A percentile compares a stretch with the other conserved stretches of the same genome.
Conservation (phyloP, 1,139 yeast genomes). For the Yamadazyma buinensis region DNA sequence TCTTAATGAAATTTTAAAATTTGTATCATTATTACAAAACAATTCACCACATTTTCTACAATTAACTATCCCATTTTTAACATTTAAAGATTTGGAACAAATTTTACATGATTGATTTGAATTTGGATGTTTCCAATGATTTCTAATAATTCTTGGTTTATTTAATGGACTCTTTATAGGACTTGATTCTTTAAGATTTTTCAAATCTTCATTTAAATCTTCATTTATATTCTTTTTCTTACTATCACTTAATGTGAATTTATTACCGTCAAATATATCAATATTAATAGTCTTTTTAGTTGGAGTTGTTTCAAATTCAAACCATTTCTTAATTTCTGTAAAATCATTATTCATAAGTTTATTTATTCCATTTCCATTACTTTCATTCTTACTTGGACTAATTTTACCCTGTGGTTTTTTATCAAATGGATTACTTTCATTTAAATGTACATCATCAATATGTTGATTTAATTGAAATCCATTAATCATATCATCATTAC, state of each 20-base stretch:
- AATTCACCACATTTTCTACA: slow-evolving; percentile 72
- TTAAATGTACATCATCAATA: slow-evolving; percentile 61
- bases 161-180: slow-evolving; percentile 8
- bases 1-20: slow-evolving; percentile 42
- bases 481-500: slow-evolving; percentile 57
- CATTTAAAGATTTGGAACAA: slow-evolving; percentile 41
- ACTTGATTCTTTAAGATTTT: not conserved
- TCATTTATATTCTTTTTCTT: not conserved
- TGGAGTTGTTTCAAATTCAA: slow-evolving; percentile 12
- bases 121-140: slow-evolving; percentile 63
- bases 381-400: not conserved
- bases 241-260: slow-evolving; percentile 25
- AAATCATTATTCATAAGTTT: slow-evolving; percentile 16
- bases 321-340: slow-evolving; percentile 22
- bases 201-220: not conserved
- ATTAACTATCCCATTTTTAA: slow-evolving; percentile 52
- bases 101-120: slow-evolving; percentile 30
- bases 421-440: not conserved
- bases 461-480: slow-evolving; percentile 63
- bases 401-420: too few relatives aligned
- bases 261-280: slow-evolving; percentile 33
- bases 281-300: slow-evolving; percentile 25
- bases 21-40: slow-evolving; percentile 65
- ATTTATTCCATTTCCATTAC: not conserved
- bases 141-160: slow-evolving; percentile 34